phyloP scores from a whole-genome alignment of 805 yeast species.

The Ogataea methanolica region DNA sequence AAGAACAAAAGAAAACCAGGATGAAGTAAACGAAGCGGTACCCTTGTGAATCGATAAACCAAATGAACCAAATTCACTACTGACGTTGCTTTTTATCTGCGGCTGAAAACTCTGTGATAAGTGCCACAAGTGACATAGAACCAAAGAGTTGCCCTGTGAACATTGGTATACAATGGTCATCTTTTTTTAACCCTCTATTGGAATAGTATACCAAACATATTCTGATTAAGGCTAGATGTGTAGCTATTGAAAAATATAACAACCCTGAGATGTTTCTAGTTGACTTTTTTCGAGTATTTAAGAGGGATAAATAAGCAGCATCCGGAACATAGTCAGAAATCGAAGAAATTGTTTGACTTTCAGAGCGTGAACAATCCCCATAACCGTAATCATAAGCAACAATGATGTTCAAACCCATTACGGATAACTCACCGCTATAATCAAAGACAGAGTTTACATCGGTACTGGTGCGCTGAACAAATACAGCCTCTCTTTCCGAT shows the following conservation, averaged over 20 bases:
- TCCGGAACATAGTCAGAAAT: conserved; percentile 22
- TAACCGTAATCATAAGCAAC: conserved; percentile 45
- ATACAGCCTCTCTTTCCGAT: not conserved
- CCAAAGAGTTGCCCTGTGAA: conserved; percentile 35
- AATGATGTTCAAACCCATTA: conserved; percentile 38
- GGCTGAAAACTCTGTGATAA: conserved; percentile 9
- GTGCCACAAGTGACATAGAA: conserved; percentile 31
- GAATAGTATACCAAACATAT: conserved; percentile 34
- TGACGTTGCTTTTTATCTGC: conserved; percentile 25
- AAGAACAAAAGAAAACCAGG: conserved; percentile 34
- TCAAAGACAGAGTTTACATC: conserved; percentile 34
- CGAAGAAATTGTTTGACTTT: conserved; percentile 4
- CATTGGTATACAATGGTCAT: conserved; percentile 31
- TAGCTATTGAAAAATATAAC: conserved; percentile 24
- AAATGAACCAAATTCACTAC: conserved; percentile 35
- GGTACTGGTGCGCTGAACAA: conserved; percentile 15
- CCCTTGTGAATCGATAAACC: conserved; percentile 45
- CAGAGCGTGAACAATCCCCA: conserved; percentile 14
- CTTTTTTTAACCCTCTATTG: conserved; percentile 29
- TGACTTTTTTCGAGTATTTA: conserved; percentile 13
- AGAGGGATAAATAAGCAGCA: conserved; percentile 18
- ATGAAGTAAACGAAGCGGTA: conserved; percentile 33
- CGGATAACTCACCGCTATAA: conserved; percentile 37
- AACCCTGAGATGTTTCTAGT: conserved; percentile 29
- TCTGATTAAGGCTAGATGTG: conserved; percentile 29